phyloP scores from a whole-genome alignment of 148 eudicot species.

The Salicornia ramosissima region DNA sequence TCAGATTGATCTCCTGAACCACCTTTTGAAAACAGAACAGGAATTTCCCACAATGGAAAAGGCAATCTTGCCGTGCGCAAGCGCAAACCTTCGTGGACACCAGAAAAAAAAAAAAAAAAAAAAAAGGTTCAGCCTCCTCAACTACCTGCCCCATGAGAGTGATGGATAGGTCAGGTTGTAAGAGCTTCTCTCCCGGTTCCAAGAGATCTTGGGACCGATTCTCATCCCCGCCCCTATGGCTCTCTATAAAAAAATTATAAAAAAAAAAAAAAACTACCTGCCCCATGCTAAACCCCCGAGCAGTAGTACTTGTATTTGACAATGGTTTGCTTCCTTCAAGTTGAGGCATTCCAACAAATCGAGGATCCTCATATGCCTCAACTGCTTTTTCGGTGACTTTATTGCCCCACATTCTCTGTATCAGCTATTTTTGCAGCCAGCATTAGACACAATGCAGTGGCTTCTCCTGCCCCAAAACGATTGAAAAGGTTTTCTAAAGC shows the following conservation, averaged over 20 bases:
- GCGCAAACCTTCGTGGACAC: slow-evolving; percentile 94
- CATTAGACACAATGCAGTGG: slow-evolving; percentile 91
- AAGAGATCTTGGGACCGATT: too few species aligned
- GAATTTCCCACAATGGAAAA: slow-evolving; percentile 92
- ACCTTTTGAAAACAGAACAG: slow-evolving; percentile 55
- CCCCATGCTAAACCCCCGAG: slow-evolving; percentile 98
- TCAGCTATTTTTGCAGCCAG: slow-evolving; percentile 73
- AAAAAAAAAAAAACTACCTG: too few species aligned
- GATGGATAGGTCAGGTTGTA: too few species aligned
- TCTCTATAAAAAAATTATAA: too few species aligned
- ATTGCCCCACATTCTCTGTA: slow-evolving; percentile 60
- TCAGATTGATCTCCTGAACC: slow-evolving; percentile 41
- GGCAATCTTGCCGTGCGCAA: slow-evolving; percentile 91
- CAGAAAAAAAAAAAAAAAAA: too few species aligned
- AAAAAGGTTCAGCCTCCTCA: slow-evolving; percentile 93
- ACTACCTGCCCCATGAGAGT: too few species aligned
- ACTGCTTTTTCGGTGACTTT: slow-evolving; percentile 92
- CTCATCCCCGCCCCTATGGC: too few species aligned
- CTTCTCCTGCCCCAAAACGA: slow-evolving; percentile 96
- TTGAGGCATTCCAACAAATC: slow-evolving; percentile 92
- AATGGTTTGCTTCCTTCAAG: slow-evolving; percentile 86
- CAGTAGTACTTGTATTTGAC: slow-evolving; percentile 66
- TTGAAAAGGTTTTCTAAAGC: slow-evolving; percentile 82
- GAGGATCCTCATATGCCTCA: slow-evolving; percentile 94
- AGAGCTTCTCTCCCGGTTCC: too few species aligned